Evolutionary conservation across 2,329 filamentous ascomycete species (phyloP).

Genomic region (Scedosporium aurantiacum): DNA sequence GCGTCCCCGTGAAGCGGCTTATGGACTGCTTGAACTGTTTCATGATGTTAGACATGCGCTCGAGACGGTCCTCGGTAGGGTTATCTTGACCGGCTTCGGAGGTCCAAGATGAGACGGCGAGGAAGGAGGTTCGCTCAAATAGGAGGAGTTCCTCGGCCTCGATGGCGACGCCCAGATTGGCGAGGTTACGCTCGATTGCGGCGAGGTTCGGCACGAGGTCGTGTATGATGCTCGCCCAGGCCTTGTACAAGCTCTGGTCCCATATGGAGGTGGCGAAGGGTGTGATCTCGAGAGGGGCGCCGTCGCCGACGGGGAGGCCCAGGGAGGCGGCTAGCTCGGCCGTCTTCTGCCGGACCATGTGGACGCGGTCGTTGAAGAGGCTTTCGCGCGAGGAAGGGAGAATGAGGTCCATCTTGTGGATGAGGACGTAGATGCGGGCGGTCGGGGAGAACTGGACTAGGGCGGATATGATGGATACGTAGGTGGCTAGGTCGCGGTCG

Average conservation of each 20-base stretch:
- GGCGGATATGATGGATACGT: slow-evolving; percentile 80
- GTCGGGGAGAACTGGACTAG: slow-evolving; percentile 71
- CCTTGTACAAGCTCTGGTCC: slow-evolving; percentile 97
- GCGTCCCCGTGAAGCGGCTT: slow-evolving; percentile 65
- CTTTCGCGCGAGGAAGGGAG: slow-evolving; percentile 66
- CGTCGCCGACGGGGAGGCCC: slow-evolving; percentile 9
- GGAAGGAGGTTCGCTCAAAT: slow-evolving; percentile 90
- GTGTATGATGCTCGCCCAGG: slow-evolving; percentile 97
- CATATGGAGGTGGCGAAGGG: slow-evolving; percentile 95
- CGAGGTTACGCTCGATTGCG: slow-evolving; percentile 77
- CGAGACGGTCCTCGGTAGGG: slow-evolving; percentile 84
- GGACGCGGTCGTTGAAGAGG: slow-evolving; percentile 75
- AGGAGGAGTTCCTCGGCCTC: slow-evolving; percentile 89
- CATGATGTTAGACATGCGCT: slow-evolving; percentile 91
- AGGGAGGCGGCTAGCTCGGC: slow-evolving; percentile 26
- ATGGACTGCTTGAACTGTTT: slow-evolving; percentile 93
- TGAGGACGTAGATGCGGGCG: slow-evolving; percentile 84
- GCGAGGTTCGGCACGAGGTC: slow-evolving; percentile 89
- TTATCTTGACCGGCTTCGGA: slow-evolving; percentile 65
- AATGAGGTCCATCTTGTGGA: slow-evolving; percentile 98
- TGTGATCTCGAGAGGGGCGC: slow-evolving; percentile 38
- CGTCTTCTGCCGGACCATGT: slow-evolving; percentile 66
- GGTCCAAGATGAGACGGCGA: slow-evolving; percentile 89
- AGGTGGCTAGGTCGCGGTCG: slow-evolving; percentile 84
- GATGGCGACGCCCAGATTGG: slow-evolving; percentile 71